Base-by-base conservation (phyloP, 352 stramenopile genomes). In the Phytophthora agathidicida region DNA sequence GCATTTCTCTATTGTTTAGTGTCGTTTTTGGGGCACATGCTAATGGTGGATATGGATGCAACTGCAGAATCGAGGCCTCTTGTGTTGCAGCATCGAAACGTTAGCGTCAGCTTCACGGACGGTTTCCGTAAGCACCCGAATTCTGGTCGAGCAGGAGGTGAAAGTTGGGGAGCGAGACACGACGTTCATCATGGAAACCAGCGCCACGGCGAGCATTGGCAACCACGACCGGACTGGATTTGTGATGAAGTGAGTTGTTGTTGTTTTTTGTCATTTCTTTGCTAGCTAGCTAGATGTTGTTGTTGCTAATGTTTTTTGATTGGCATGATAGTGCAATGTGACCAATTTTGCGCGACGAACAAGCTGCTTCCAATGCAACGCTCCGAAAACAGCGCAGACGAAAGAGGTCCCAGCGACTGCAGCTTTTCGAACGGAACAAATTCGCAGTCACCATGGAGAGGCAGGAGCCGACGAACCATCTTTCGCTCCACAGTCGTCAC, bases 341-440 rank as follows among this genome's bases (percentile, higher is more conserved):
- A 80, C 72, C 10, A 95, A 93, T 50, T 95, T 93, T 57, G 75
- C 74, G 11, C 64, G 80, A 14, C 69, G 86, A 20, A 65, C 64
- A 3, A 64, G 45, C 28, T 95, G 86, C 42, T 93, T 93, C 61
- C 89, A 91, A 60, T 95, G 86, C 57, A 75, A 80, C 8, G 62
- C 49, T 13, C 60, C 71, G 0, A 87, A 74, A 22, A 49, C 65
- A 2, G 57, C 68, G 23, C 31, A 73, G 8, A 55, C 63, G 6
- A 60, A 73, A 42, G 78, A 88, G 24, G 65, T 87, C 4, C 50
- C 71, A 4, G 53, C 48, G 19, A 71, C 38, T 8, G 37, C 33
- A 42, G 35, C 48, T 31, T 60, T 49, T 47, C 61, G 37, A 16
- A 14, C 46, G 27, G 54, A 57, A 0, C 23, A 61, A 14, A 47